Conservation (phyloP, 768 basidiomycete genomes). For the Agaricus blazei region DNA sequence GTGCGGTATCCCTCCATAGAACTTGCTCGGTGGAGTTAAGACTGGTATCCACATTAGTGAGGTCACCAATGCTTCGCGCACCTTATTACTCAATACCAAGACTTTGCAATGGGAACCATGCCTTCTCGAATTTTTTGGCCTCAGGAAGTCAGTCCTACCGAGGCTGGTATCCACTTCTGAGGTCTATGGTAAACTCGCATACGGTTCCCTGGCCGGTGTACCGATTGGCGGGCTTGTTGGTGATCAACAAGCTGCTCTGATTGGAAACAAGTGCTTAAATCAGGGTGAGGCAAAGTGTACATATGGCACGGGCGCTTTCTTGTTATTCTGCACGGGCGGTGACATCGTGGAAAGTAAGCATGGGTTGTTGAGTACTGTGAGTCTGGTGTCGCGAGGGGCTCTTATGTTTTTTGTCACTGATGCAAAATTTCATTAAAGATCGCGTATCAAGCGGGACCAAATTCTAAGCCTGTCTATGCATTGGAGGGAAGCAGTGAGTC, state of each 20-base stretch:
- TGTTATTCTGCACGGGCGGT: slow-evolving; percentile 89
- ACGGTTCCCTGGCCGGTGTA: slow-evolving; percentile 65
- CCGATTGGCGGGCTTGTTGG: slow-evolving; percentile 92
- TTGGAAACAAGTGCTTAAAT: slow-evolving; percentile 93
- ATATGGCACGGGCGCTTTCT: slow-evolving; percentile 95
- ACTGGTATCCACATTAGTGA: slow-evolving; percentile 81
- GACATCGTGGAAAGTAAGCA: slow-evolving; percentile 83
- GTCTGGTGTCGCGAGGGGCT: slow-evolving; percentile 12
- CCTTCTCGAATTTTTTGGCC: slow-evolving; percentile 82
- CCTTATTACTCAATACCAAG: slow-evolving; percentile 81
- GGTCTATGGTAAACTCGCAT: slow-evolving; percentile 76
- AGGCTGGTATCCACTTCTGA: slow-evolving; percentile 88
- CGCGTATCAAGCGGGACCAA: slow-evolving; percentile 83
- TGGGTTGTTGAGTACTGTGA: slow-evolving; percentile 84
- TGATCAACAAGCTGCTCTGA: slow-evolving; percentile 96
- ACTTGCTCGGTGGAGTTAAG: slow-evolving; percentile 74
- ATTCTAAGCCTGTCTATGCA: slow-evolving; percentile 81
- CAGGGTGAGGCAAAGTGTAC: slow-evolving; percentile 96
- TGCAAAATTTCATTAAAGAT: slow-evolving; percentile 39
- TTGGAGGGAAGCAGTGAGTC: slow-evolving; percentile 87
- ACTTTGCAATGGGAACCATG: slow-evolving; percentile 80
- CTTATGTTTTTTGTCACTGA: slow-evolving; percentile 3
- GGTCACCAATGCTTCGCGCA: slow-evolving; percentile 94
- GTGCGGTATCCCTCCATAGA: slow-evolving; percentile 35
- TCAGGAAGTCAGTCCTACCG: slow-evolving; percentile 76